Conservation (phyloP, 2,329 filamentous ascomycete species). For the Neopestalotiopsis clavispora region DNA sequence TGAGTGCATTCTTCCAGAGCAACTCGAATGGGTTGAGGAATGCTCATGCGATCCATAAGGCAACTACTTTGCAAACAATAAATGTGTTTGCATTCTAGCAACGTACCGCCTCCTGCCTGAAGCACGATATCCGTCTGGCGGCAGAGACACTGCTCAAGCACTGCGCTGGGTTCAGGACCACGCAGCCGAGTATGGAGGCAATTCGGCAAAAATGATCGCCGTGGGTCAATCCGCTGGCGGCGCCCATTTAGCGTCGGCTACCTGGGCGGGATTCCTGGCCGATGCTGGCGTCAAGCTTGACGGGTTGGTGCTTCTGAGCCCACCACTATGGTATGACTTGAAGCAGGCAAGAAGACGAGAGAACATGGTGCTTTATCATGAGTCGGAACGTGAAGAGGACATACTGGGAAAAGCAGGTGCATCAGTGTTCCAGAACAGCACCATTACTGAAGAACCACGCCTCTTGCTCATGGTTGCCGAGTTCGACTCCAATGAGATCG, state of each 20-base stretch:
- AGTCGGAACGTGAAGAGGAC: neutral
- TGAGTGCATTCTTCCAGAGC: neutral
- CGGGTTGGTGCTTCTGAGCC: slow-evolving; percentile 6
- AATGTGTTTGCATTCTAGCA: neutral
- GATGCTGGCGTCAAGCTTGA: neutral
- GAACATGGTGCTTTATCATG: slow-evolving; percentile 9
- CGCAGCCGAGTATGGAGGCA: neutral
- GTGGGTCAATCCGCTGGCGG: slow-evolving; percentile 5
- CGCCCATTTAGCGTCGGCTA: slow-evolving; percentile 8
- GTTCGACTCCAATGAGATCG: slow-evolving; percentile 9
- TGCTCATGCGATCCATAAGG: neutral
- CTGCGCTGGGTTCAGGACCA: slow-evolving; percentile 7
- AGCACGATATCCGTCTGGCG: slow-evolving; percentile 8
- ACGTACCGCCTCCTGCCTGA: slow-evolving; percentile 7
- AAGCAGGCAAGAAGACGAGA: neutral
- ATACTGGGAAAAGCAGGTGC: slow-evolving; percentile 1
- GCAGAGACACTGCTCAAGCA: neutral
- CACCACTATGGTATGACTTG: slow-evolving; percentile 7
- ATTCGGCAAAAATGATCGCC: neutral
- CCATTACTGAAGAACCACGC: neutral
- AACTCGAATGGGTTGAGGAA: neutral
- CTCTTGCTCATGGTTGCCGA: slow-evolving; percentile 11
- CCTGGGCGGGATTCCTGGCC: neutral
- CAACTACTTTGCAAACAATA: slow-evolving; percentile 9
- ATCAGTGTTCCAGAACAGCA: neutral